Evolutionary conservation across 1,139 yeast genomes (phyloP), one percentile per base, ranked within the genome.

Genomic region (Suhomyces anneliseae): DNA sequence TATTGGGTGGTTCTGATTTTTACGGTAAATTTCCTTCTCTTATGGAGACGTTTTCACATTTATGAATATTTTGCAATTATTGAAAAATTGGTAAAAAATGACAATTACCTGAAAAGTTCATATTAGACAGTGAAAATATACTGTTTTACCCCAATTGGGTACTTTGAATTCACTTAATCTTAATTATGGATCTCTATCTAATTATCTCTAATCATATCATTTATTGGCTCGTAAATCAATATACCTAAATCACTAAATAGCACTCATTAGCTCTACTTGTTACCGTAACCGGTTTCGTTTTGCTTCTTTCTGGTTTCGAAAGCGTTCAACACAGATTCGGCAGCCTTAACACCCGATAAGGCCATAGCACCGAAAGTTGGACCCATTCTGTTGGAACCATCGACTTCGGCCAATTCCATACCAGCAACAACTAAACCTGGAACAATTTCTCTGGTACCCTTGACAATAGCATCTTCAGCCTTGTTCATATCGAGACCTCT

Each of bases 301-400:
- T 73, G 74, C 54, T 65, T 64, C 69, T 72, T 75, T 66, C 85
- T 76, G 41, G 60, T 42, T 35, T 81, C 85, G 53, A 68, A 72
- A 38, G 78, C 77, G 46, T 76, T 73, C 64, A 82, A 72, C 38
- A 77, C 81, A 35, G 75, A 65, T 59, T 85, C 88, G 27, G 90
- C 90, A 40, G 90, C 90, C 68, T 84, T 84, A 55, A 84, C 85
- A 55, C 90, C 90, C 33, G 87, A 81, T 50, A 84, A 78, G 36
- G 82, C 86, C 92, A 86, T 86, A 43, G 90, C 92, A 49, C 90
- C 92, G 55, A 86, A 86, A 33, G 92, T 86, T 44, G 93, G 92
- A 14, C 93, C 92, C 92, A 86, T 86, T 68, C 93, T 80, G 76
- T 85, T 83, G 54, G 82, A 78, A 36, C 90, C 90, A 57, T 84